Evolutionary conservation across 805 yeast species (phyloP), one percentile per base, ranked within the genome.

Genomic region (Saccharomycopsis oosterbeekiorum): DNA sequence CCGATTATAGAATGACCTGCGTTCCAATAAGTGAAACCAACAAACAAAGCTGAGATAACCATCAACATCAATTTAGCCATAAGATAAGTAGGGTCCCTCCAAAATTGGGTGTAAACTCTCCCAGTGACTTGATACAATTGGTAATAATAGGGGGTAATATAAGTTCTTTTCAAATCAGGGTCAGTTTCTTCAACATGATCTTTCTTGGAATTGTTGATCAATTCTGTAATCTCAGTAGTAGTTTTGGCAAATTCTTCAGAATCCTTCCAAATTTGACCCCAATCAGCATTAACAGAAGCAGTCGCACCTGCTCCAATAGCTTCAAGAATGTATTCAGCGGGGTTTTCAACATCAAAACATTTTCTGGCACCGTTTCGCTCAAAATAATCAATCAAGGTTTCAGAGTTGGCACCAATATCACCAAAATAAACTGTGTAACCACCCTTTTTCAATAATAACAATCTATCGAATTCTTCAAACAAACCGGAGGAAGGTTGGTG

Each of bases 221-320:
- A 60, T 15, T 68, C 60, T 34, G 68, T 70, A 55, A 78, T 70
- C 55, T 72, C 73, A 1, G 62, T 51, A 15, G 71, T 67, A 50
- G 70, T 69, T 1, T 37, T n/a, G 5, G 19, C 26, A 53, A 54
- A 67, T 66, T 80, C 81, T 21, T 68, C 74, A 60, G 78, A 82
- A 10, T 70, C 70, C 2, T 59, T 67, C 93, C 93, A 87, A 5
- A 79, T 76, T 17, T 81, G 79, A 69, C 76, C 75, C 88, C 89
- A 87, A 70, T 87, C 84, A 51, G 73, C 76, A 15, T 73, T 71
- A 6, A 76, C 79, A 40, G 71, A 65, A 1, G 86, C 84, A 42
- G 87, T 84, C 2, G 89, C 88, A 67, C 90, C 91, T n/a, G 89
- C 89, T 51, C 90, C 89, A 70, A 87, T 84, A n/a, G 80, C 81